Evolutionary conservation across 2,329 filamentous ascomycete species (phyloP), one percentile per base, ranked within the genome.

Genomic region (Diaporthe vexans): DNA sequence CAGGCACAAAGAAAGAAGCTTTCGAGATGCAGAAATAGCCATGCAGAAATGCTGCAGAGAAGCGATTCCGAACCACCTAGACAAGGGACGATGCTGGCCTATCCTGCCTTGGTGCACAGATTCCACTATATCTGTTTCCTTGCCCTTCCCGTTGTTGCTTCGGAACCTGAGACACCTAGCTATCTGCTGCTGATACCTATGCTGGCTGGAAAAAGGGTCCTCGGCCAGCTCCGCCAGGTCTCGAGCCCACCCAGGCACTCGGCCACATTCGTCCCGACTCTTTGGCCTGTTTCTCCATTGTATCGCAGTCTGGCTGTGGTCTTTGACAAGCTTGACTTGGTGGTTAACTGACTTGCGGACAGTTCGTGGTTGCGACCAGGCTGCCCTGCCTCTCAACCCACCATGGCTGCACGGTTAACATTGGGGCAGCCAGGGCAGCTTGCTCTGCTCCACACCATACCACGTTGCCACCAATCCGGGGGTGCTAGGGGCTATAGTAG

Each of bases 391-490:
- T 26, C 37, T 3, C n/a, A 7, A 13, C 43, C 40, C 46, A 21
- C n/a, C 17, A 33, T 33, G 40, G 40, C 40, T 43, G 37, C 59
- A 21, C 59, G 59, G 59, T 9, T 68, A 68, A 68, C 63, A 68
- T 54, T 54, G 63, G 63, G 48, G 13, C 63, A 33, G 63, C 4
- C 40, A 48, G 63, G 48, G 13, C 63, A 33, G 63, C 4, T 68
- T 54, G 46, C 61, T 40, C 10, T 29, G 24, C 61, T 52, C 61
- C 63, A 37, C 63, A 40, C 63, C 21, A 43, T 24, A 24, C 61
- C n/a, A 26, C 33, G 33, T 59, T 59, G 56, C 21, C 21, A 40
- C 21, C 13, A 24, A 40, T 10, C 58, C 46, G 40, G 24, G 59
- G 10, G 11, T 24, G 48, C 48, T 37, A 21, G 56, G 46, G 24